These are phyloP conservation scores for Leptographium radiaticola DNA, from an alignment of 2,329 filamentous ascomycete genomes.

Conservation along the genomic window DNA sequence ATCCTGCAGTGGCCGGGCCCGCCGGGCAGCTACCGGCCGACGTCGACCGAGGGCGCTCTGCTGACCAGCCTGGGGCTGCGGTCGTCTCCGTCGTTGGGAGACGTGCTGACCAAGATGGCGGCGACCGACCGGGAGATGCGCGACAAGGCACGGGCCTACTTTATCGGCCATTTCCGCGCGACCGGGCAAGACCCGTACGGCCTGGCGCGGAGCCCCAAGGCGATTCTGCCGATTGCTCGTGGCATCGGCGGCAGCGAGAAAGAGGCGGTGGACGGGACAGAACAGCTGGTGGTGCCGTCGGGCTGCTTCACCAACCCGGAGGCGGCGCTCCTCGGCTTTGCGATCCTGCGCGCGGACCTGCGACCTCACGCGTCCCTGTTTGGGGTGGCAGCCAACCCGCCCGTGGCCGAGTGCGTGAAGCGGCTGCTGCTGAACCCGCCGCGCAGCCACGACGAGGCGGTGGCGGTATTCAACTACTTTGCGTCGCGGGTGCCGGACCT, in stretches of 20 bases:
- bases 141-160: conserved; percentile 64
- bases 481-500: conserved; percentile 65
- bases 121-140: conserved; percentile 46
- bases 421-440: conserved; percentile 62
- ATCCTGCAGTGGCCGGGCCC: conserved; percentile 70
- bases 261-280: conserved; percentile 33
- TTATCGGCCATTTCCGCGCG: conserved; percentile 63
- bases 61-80: conserved; percentile 61
- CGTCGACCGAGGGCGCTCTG: conserved; percentile 61
- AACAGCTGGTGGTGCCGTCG: conserved; percentile 54
- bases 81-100: conserved; percentile 54
- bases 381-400: conserved; percentile 71
- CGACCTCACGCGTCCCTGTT: conserved; percentile 72
- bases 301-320: conserved; percentile 73
- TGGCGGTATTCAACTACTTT: conserved; percentile 71
- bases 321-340: conserved; percentile 67
- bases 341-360: conserved; percentile 64
- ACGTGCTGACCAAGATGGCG: conserved; percentile 68
- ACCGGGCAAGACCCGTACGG: conserved; percentile 62
- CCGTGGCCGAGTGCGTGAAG: conserved; percentile 63
- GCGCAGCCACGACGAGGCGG: conserved; percentile 49
- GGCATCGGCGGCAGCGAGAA: background rate
- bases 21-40: conserved; percentile 47
- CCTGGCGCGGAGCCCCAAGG: conserved; percentile 37
- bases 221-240: conserved; percentile 60